Base-by-base conservation (phyloP, 257 asterid species). In the Nyctanthes arbortristis region DNA sequence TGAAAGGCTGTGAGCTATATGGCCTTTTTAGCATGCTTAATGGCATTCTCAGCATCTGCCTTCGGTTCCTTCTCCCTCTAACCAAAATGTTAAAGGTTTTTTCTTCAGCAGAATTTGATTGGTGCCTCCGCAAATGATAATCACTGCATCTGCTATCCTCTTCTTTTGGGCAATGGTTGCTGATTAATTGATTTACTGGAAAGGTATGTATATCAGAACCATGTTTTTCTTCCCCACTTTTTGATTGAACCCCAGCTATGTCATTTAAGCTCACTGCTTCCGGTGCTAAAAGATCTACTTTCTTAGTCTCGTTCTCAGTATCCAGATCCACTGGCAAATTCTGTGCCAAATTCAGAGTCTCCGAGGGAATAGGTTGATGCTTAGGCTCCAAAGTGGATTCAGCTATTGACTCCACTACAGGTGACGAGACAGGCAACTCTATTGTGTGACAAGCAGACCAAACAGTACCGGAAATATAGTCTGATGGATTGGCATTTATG, bases 31-130 rank as follows among this genome's bases (percentile, higher is more conserved):
- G 96, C 82, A 91, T 78, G 86, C 96, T 93, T 52, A 89, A 64
- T n/a, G 99, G 99, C 95, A 93, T 89, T 76, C 99, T 77, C 80
- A 93, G 63, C 75, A 87, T 83, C 84, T 93, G 99, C 82, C 81
- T 93, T 49, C 81, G 79, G 77, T 88, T 91, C 82, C 97, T 87
- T 79, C 90, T 88, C 75, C 97, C 97, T 84, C 84, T 88, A 55
- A 89, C 86, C 82, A 87, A 84, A 68, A 89, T 85, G 71, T 79
- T 91, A 75, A 91, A 86, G 39, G 96, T 91, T 77, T 81, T 87
- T 68, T 87, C 99, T 69, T 66, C 68, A 31, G 81, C 94, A 52
- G 59, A 78, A 59, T 78, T 75, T 55, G 13, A 24, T 71, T 67
- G 87, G 82, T 80, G 89, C 70, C 76, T 66, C 61, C 78, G 75